Evolutionary conservation across 129 eudicot genomes (phyloP).

Genomic region (Smallanthus sonchifolius): DNA sequence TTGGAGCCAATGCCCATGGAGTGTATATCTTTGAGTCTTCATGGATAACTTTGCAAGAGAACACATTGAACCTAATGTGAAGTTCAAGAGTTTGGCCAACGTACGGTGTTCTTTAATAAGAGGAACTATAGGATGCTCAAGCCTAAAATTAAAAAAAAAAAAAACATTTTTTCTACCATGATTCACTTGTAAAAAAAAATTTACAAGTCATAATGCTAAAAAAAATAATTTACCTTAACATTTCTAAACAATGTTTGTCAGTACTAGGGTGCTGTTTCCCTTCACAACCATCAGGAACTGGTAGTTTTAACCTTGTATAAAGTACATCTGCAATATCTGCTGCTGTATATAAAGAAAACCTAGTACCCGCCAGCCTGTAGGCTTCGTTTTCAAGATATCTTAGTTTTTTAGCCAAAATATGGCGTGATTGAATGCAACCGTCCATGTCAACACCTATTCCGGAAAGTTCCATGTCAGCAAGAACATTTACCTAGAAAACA

Average conservation of each 20-base stretch:
- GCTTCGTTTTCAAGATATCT: conserved; percentile 81
- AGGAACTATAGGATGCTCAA: conserved; percentile 89
- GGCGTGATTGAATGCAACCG: conserved; percentile 80
- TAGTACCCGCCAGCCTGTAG: conserved; percentile 69
- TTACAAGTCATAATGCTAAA: neutral
- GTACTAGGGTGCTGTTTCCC: conserved; percentile 94
- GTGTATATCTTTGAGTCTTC: conserved; percentile 80
- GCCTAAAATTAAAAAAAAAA: conserved; percentile 35
- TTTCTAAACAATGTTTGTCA: conserved; percentile 89
- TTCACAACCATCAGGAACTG: conserved; percentile 71
- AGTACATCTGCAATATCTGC: conserved; percentile 97
- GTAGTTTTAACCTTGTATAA: conserved; percentile 72
- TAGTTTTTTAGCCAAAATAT: conserved; percentile 66
- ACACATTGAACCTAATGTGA: conserved; percentile 87
- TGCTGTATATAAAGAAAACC: conserved; percentile 77
- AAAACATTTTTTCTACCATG: neutral
- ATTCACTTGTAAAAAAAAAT: neutral
- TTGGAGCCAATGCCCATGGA: conserved; percentile 99
- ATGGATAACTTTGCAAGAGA: conserved; percentile 78
- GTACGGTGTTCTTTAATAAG: conserved; percentile 95
- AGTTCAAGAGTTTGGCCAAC: conserved; percentile 72
- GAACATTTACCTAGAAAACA: conserved; percentile 64
- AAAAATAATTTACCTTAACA: conserved; percentile 49
- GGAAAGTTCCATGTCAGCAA: conserved; percentile 88
- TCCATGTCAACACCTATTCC: conserved; percentile 99